Base-by-base conservation (phyloP, 2,329 filamentous ascomycete species). In the Esteya vermicola region DNA sequence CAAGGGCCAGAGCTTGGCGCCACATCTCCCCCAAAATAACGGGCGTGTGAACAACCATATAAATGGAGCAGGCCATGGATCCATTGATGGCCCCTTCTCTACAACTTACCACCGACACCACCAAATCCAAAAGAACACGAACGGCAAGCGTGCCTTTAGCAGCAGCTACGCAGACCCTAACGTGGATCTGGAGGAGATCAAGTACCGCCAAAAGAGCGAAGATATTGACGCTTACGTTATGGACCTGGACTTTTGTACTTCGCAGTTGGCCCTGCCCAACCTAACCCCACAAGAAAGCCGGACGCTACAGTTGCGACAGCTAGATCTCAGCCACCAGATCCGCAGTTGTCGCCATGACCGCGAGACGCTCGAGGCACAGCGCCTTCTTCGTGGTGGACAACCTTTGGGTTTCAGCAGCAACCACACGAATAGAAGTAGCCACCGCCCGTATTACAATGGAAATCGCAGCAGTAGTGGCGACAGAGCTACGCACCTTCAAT, bases 301-400 rank as follows among this genome's bases (percentile, higher is more conserved):
- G 18, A 60, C 56, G 5, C 48, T 64, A 19, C 62, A 64, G 48
- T 51, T 67, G 39, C 61, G 64, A 16, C 50, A 55, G 7, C 48
- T 67, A 9, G 64, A 67, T 37, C 54, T 62, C 21, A 53, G 57
- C 19, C 64, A 67, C 43, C 61, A 64, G 45, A 61, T 66, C 35
- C 62, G 64, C 5, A 52, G 56, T 40, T 57, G 57, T 46, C 54
- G 54, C 41, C 63, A 67, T 46, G 57, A 59, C 20, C 59, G 63
- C 32, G 57, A 65, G 46, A 48, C 49, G 18, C 50, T 64, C 2
- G 46, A 53, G 36, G 43, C 40, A 4, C 36, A 42, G 34, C 45
- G 47, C 9, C 25, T 34, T 10, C n/a, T 38, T 16, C 32, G 26
- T 20, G 45, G 44, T 10, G 41, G 40, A 6, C 45, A 45, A 19